Evolutionary conservation across 441 rosid species (phyloP).

Genomic region (Erodium trifolium): DNA sequence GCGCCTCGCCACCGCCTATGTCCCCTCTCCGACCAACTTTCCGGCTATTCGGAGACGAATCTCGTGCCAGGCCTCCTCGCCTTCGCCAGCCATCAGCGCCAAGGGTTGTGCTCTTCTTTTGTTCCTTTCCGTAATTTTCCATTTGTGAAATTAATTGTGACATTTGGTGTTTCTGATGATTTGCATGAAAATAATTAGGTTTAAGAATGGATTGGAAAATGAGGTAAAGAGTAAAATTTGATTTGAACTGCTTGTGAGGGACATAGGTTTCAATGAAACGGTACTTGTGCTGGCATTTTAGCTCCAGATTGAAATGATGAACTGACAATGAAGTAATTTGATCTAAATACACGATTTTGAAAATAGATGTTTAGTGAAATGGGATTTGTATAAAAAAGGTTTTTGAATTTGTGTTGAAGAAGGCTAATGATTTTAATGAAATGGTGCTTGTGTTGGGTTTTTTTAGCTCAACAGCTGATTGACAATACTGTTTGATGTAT

Average conservation of each 20-base stretch:
- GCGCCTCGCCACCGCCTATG: constrained; percentile 27
- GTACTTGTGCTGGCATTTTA: background rate
- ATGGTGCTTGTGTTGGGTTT: background rate
- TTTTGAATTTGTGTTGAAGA: too few relatives aligned
- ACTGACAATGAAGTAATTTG: background rate
- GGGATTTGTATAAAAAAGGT: background rate
- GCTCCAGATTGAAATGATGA: background rate
- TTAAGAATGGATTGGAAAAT: background rate
- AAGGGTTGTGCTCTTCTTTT: constrained; percentile 30
- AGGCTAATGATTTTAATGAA: too few relatives aligned
- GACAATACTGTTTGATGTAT: background rate
- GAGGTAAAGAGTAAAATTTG: background rate
- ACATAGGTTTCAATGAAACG: background rate
- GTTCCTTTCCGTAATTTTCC: background rate
- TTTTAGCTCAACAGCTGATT: background rate
- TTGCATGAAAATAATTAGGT: background rate
- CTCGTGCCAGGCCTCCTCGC: constrained; percentile 58
- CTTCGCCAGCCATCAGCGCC: constrained; percentile 37
- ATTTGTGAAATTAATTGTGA: background rate
- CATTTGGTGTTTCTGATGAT: background rate
- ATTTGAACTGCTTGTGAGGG: background rate
- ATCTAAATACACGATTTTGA: background rate
- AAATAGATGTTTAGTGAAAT: too few relatives aligned
- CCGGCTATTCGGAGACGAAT: constrained; percentile 32
- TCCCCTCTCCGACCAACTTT: constrained; percentile 24